Conservation (phyloP, 2,329 filamentous ascomycete genomes). For the Penicillium fuscoglaucum region DNA sequence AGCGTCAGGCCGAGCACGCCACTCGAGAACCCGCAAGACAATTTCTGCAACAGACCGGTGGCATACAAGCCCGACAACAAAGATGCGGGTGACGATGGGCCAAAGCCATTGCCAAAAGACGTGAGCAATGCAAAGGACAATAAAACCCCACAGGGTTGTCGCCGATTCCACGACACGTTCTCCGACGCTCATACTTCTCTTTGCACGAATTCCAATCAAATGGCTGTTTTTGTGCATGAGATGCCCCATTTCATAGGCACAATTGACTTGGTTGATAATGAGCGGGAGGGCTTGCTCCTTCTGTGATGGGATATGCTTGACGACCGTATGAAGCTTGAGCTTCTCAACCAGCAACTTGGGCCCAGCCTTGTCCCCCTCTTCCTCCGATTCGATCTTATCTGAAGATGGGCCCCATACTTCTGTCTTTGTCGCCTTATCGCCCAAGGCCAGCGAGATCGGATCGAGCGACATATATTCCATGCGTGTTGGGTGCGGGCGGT, state of each 20-base stretch:
- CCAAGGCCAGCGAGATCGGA: slow-evolving; percentile 84
- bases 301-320: slow-evolving; percentile 71
- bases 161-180: slow-evolving; percentile 94
- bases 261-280: slow-evolving; percentile 93
- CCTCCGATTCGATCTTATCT: slow-evolving; percentile 67
- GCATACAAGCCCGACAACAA: slow-evolving; percentile 75
- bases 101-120: slow-evolving; percentile 73
- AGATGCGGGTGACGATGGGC: slow-evolving; percentile 69
- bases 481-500: slow-evolving; percentile 75
- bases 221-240: slow-evolving; percentile 86
- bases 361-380: slow-evolving; percentile 66
- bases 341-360: slow-evolving; percentile 76
- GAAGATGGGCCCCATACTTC: slow-evolving; percentile 40
- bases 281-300: slow-evolving; percentile 79
- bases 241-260: slow-evolving; percentile 83
- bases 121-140: slow-evolving; percentile 68
- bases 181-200: slow-evolving; percentile 85
- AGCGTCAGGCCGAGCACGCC: slow-evolving; percentile 73
- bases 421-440: slow-evolving; percentile 60
- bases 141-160: slow-evolving; percentile 75
- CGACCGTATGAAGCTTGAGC: slow-evolving; percentile 81
- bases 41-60: slow-evolving; percentile 80
- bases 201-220: slow-evolving; percentile 76
- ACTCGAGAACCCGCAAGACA: slow-evolving; percentile 77
- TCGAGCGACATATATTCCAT: slow-evolving; percentile 97